Base-by-base conservation (phyloP, 2,329 filamentous ascomycete genomes). In the Kalaharituber pfeilii region DNA sequence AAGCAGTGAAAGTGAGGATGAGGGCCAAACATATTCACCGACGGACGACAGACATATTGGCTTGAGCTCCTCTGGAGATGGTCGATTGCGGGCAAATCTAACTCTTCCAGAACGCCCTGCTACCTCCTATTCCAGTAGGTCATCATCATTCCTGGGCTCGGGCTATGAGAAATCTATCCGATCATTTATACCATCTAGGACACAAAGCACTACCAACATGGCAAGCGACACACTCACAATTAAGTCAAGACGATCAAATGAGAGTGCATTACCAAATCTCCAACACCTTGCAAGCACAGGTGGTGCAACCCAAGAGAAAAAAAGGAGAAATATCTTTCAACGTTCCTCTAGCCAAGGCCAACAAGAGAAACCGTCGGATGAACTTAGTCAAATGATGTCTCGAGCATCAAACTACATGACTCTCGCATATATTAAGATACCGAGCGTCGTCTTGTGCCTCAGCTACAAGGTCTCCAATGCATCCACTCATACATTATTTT, bases 391-490 rank as follows among this genome's bases (percentile, higher is more conserved):
- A 71, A 98, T 98, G 91, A 89, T 98, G 69, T 81, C 79, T 53
- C 82, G 91, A 27, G 91, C 91, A 2, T 94, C 86, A 55, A 94
- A 88, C 67, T 98, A 93, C 71, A 95, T 95, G 87, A 95, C 91
- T 0, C 81, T 98, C 58, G 83, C 89, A 1, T 88, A 94, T 68
- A 87, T 98, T 68, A 91, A 87, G 68, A 86, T 98, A 65, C 86
- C 88, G 2, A 91, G 86, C 54, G 89, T 98, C 62, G 87, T 96
- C 1, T 78, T 98, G 29, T 98, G 91, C 66, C 75, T 98, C 26
- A 93, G 85, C 54, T 64, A 64, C 44, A 64, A 64, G 57, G 59
- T 60, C 56, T 49, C 39, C 28, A 18, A 7, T 53, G 24, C 13
- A 26, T 24, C 49, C 2, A 25, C 45, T 6, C 3, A 2, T 30